Percentiles rank a stretch among this genome's conserved stretches.
These are phyloP conservation scores for Candida buenavistaensis DNA, from an alignment of 1,139 yeast species.

Conservation along the genomic window DNA sequence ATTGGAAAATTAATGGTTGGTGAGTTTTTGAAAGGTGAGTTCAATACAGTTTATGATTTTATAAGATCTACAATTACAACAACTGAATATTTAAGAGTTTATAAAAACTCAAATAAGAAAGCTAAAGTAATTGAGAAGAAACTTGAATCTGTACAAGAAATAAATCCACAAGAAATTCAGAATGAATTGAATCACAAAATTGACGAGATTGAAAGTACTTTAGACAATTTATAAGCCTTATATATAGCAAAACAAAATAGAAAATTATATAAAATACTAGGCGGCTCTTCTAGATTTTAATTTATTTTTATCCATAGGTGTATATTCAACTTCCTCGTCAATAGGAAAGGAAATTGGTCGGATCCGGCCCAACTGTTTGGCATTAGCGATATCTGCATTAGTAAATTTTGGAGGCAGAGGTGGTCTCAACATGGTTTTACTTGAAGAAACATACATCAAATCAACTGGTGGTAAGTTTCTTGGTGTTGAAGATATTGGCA, in stretches of 20 bases:
- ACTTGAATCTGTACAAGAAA: conserved; percentile 1
- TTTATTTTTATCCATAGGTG: conserved; percentile 24
- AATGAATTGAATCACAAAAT: conserved; percentile 12
- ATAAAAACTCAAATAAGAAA: conserved; percentile 21
- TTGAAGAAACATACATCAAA: too few species aligned
- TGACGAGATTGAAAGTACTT: conserved; percentile 2
- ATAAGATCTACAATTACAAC: conserved; percentile 24
- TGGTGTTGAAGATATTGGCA: too few species aligned
- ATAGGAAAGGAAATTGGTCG: conserved; percentile 43
- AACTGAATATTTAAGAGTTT: conserved; percentile 30
- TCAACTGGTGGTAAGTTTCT: too few species aligned
- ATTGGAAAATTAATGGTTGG: conserved; percentile 16
- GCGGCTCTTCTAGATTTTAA: conserved; percentile 3
- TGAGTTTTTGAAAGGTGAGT: conserved; percentile 21
- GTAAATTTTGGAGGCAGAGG: conserved; percentile 35
- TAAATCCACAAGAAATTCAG: conserved; percentile 9
- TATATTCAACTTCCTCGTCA: conserved; percentile 32
- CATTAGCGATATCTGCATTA: conserved; percentile 29
- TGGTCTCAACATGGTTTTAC: too few species aligned
- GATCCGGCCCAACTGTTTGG: conserved; percentile 36
- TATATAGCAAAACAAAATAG: too few species aligned
- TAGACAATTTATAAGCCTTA: too few species aligned
- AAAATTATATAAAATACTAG: conserved; percentile 1
- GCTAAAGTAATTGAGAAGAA: neutral
- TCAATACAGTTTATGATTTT: conserved; percentile 17